Conservation (phyloP, 1,284 basidiomycete genomes). For the Cutaneotrichosporon curvatum region DNA sequence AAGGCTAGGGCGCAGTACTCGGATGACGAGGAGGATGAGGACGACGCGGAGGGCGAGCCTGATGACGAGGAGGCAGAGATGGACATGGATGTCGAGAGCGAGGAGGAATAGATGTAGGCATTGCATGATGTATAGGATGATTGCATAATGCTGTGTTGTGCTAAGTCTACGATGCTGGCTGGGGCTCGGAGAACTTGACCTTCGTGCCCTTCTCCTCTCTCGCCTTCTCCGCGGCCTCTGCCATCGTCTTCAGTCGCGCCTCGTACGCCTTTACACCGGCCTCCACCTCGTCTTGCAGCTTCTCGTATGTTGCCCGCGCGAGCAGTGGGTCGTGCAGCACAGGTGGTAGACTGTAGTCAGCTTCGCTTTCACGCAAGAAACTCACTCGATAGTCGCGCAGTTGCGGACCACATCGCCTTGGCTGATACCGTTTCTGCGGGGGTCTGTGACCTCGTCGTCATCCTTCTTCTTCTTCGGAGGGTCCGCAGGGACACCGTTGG, state of each 20-base stretch:
- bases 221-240: not conserved
- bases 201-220: conserved; percentile 1
- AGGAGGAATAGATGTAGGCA: conserved; percentile 26
- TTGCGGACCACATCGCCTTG: conserved; percentile 42
- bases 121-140: not conserved
- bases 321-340: conserved; percentile 28
- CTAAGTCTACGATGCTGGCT: not conserved
- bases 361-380: not conserved
- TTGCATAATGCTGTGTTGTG: not conserved
- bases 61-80: conserved; percentile 28
- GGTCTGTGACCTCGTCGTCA: conserved; percentile 10
- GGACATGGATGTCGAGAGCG: conserved; percentile 44
- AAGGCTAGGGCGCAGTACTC: conserved; percentile 4
- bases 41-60: conserved; percentile 13
- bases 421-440: conserved; percentile 25
- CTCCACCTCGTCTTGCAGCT: conserved; percentile 36
- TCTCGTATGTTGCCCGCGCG: conserved; percentile 33
- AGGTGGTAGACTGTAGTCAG: conserved; percentile 28
- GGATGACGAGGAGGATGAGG: conserved; percentile 17
- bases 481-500: not conserved
- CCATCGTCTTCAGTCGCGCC: conserved; percentile 7
- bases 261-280: conserved; percentile 24
- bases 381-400: conserved; percentile 42
- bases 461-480: conserved; percentile 7
- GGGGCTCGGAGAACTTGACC: conserved; percentile 5